These are phyloP conservation scores for Nidula niveotomentosa DNA, from an alignment of 1,284 basidiomycete genomes.

Conservation along the genomic window DNA sequence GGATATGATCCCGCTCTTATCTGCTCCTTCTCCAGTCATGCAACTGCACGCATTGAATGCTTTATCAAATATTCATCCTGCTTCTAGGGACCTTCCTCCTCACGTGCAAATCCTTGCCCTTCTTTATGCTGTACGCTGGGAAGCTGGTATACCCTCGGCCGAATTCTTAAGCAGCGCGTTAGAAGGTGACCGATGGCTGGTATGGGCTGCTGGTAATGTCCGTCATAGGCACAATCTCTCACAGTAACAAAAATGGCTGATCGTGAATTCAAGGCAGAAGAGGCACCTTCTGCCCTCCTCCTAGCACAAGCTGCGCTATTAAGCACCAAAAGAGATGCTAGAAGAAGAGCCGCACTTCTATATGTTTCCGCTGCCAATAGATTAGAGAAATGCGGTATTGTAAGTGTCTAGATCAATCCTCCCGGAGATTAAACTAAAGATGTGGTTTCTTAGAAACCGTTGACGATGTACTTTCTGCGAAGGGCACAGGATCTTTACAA, in stretches of 20 bases:
- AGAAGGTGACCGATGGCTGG: conserved; percentile 79
- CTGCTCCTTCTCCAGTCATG: conserved; percentile 62
- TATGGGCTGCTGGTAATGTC: conserved; percentile 79
- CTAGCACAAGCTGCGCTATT: conserved; percentile 75
- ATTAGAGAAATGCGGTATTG: conserved; percentile 79
- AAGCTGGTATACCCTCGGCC: conserved; percentile 52
- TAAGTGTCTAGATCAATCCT: conserved; percentile 34
- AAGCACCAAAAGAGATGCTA: conserved; percentile 53
- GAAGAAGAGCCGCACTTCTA: conserved; percentile 70
- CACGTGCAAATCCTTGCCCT: conserved; percentile 64
- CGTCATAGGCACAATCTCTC: conserved; percentile 21
- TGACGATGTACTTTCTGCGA: conserved; percentile 78
- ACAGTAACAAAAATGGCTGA: conserved; percentile 1
- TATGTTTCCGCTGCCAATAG: conserved; percentile 72
- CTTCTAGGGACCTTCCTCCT: conserved; percentile 50
- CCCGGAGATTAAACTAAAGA: not conserved
- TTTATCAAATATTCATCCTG: conserved; percentile 41
- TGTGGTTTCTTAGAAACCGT: conserved; percentile 59
- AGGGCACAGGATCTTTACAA: conserved; percentile 64
- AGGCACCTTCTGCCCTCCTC: conserved; percentile 72
- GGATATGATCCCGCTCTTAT: conserved; percentile 74
- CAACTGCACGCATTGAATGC: conserved; percentile 62
- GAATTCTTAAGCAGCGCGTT: conserved; percentile 58
- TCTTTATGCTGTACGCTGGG: conserved; percentile 72
- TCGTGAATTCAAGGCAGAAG: conserved; percentile 60